Evolutionary conservation across 176 grass and related monocot species (phyloP), one percentile per base, ranked within the genome.

Genomic region (Oryza meridionalis): DNA sequence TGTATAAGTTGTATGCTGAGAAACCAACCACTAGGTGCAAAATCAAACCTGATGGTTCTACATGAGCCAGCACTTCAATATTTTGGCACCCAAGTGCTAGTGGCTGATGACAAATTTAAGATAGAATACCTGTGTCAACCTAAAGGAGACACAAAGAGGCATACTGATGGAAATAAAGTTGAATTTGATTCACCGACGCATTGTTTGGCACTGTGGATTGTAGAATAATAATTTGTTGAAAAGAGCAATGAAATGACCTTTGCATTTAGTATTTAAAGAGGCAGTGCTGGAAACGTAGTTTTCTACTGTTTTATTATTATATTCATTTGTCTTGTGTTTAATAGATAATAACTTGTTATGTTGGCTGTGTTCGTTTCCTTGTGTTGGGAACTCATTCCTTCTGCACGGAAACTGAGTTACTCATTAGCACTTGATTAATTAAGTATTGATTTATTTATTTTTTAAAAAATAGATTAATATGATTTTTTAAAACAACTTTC

Each of bases 91-190:
- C 4, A 83, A 79, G 55, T 67, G 76, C 38, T 85, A 72, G 65
- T 83, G 70, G 14, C 40, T n/a, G 16, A 22, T 75, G 70, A 66
- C 81, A 65, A 10, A 47, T 21, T 31, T 74, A 37, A 74, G 63
- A 33, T 84, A 24, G 29, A 84, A 53, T 59, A 63, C 73, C 25
- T 78, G 16, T 86, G 22, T 82, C 67, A 80, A n/a, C 72, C 44
- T 72, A 35, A 47, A 82, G 75, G 64, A 22, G 16, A 73, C 4
- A 44, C 55, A 67, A 81, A 80, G 64, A 22, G 11, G 38, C 7
- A 33, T 22, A 32, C n/a, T 37, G 67, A 40, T 75, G 38, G 35
- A 84, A 65, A 72, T 66, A 70, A 90, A 87, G 29, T 31, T 70
- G 51, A 79, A 51, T 33, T 80, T 76, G 43, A 69, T 80, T 75